Conservation (phyloP, 2,329 filamentous ascomycete genomes). For the Lachnellula arida region DNA sequence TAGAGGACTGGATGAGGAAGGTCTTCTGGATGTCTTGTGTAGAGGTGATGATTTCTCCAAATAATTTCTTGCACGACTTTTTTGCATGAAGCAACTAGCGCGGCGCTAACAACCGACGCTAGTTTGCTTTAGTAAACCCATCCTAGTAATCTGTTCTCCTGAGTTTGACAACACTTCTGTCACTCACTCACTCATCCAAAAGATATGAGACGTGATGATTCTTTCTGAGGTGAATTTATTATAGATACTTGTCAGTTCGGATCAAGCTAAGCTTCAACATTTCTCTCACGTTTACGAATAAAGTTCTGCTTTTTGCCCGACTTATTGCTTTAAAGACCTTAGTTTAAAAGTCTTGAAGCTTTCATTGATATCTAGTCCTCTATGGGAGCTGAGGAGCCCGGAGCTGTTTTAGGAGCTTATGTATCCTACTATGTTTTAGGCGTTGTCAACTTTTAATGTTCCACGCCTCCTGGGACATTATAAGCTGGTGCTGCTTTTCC, state of each 20-base stretch:
- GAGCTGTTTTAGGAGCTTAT: too few relatives aligned
- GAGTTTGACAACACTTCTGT: not conserved
- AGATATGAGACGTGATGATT: not conserved
- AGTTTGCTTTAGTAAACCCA: not conserved
- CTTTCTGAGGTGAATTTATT: not conserved
- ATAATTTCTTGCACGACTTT: constrained; percentile 4
- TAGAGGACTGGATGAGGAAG: constrained; percentile 11
- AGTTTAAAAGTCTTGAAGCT: too few relatives aligned
- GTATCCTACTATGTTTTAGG: too few relatives aligned
- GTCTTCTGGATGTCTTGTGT: constrained; percentile 7
- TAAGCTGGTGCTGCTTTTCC: too few relatives aligned
- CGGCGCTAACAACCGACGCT: constrained; percentile 2
- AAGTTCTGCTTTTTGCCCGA: too few relatives aligned
- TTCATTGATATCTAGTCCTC: too few relatives aligned
- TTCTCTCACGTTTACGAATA: too few relatives aligned
- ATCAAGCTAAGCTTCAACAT: not conserved
- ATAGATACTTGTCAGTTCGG: not conserved
- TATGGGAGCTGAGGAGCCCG: too few relatives aligned
- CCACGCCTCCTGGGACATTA: too few relatives aligned
- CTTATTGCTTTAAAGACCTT: too few relatives aligned
- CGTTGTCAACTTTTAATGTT: too few relatives aligned
- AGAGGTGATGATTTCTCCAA: constrained; percentile 10
- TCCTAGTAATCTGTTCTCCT: too few relatives aligned
- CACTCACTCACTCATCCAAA: not conserved
- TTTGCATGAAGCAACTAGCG: constrained; percentile 1